Evolutionary conservation across 345 rosid species (phyloP), one percentile per base, ranked within the genome.

Genomic region (Euphorbia tirucalli): DNA sequence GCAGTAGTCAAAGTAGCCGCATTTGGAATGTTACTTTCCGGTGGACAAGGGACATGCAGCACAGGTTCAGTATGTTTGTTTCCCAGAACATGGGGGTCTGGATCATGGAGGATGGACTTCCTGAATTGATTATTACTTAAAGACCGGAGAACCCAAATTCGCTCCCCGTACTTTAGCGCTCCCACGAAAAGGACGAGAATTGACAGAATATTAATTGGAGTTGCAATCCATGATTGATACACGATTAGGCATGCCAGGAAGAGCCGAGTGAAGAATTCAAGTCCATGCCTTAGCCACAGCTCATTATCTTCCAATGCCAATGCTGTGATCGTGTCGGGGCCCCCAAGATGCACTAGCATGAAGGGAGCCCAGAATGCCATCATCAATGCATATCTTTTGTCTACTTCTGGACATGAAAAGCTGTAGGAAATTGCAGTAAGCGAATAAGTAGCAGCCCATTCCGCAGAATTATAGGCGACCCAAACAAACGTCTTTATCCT

Each of bases 151-250:
- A 74, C 76, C 71, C 77, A 75, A 6, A 75, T 81, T 71, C 87
- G 85, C 66, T 87, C 88, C 3, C 71, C 81, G 11, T 79, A 85
- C 79, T 85, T 87, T 75, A 81, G 76, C 4, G 61, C 21, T 1
- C 84, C 87, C 10, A 78, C 5, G 52, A 75, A 55, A n/a, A 82
- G 70, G 31, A 64, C 0, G 74, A 71, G 71, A 11, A 61, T 18
- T 32, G 80, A 71, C 0, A 80, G 11, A 37, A 75, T 22, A 13
- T 70, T 68, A 6, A 85, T 58, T 0, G 27, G 28, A 1, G 13
- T 39, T 7, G 62, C 25, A 0, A 1, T 68, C 74, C 82, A 75
- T 0, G 77, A 65, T 30, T 46, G 60, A 0, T 74, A 5, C 35
- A 77, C 68, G 54, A 78, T 72, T 59, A 80, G 78, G 22, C 66